Percentiles rank a stretch among this genome's conserved stretches.
These are phyloP conservation scores for Jaminaea rosea DNA, from an alignment of 1,284 basidiomycete species.

Conservation along the genomic window DNA sequence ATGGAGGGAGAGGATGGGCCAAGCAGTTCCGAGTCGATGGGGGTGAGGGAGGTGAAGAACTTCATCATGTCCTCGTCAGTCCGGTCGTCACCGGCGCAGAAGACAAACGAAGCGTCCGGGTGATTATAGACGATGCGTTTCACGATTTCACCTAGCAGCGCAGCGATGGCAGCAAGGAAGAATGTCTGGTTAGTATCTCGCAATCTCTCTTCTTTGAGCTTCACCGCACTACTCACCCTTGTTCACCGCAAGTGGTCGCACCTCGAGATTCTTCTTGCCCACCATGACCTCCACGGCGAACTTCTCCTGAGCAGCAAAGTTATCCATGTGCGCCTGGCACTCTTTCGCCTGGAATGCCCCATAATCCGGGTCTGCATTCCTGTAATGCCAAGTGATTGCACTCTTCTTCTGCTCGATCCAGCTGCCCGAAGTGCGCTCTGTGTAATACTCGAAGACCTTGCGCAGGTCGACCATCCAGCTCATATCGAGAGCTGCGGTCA, in stretches of 20 bases:
- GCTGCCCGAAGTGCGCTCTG: conserved; percentile 84
- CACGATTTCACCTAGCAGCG: no score
- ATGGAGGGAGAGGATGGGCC: no score
- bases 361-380: conserved; percentile 86
- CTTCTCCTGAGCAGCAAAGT: conserved; percentile 52
- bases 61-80: conserved; percentile 51
- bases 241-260: conserved; percentile 86
- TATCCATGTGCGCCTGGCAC: conserved; percentile 90
- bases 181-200: no score
- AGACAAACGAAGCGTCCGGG: conserved; percentile 86
- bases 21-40: not conserved
- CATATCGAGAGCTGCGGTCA: conserved; percentile 89
- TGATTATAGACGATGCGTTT: conserved; percentile 83
- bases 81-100: conserved; percentile 97
- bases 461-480: conserved; percentile 92
- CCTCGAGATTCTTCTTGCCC: conserved; percentile 97
- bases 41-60: conserved; percentile 1
- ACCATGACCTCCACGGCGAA: conserved; percentile 48
- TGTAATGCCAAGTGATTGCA: conserved; percentile 96
- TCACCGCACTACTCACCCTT: no score
- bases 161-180: no score
- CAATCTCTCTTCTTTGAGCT: no score
- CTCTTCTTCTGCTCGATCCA: conserved; percentile 95
- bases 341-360: conserved; percentile 62
- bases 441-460: conserved; percentile 93